Evolutionary conservation across 495 filamentous ascomycete species (phyloP).

Genomic region (Penicillium tannophilum): DNA sequence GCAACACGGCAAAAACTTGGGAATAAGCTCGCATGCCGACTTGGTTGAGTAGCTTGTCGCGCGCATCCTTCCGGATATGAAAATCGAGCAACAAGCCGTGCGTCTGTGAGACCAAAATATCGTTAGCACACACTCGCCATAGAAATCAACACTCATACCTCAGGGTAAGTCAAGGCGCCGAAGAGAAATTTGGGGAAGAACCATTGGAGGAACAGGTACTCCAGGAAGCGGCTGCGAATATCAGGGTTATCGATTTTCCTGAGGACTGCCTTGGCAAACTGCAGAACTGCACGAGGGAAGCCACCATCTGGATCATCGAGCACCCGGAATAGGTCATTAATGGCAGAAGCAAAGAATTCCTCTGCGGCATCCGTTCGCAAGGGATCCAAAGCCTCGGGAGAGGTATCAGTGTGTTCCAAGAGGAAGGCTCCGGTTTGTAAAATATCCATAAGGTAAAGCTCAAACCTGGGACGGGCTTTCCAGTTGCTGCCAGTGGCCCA

Average conservation of each 20-base stretch:
- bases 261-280: constrained; percentile 80
- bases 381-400: constrained; percentile 60
- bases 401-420: constrained; percentile 72
- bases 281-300: constrained; percentile 80
- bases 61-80: constrained; percentile 85
- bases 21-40: constrained; percentile 77
- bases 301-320: constrained; percentile 76
- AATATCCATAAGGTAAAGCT: constrained; percentile 90
- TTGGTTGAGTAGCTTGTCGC: constrained; percentile 84
- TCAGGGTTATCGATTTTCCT: constrained; percentile 71
- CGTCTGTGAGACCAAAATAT: constrained; percentile 46
- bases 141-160: constrained; percentile 54
- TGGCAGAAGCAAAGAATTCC: constrained; percentile 84
- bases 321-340: constrained; percentile 81
- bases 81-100: constrained; percentile 88
- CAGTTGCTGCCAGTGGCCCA: constrained; percentile 87
- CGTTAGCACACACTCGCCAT: constrained; percentile 12
- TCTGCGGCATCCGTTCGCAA: constrained; percentile 77
- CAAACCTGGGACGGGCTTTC: constrained; percentile 84
- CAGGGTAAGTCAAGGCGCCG: constrained; percentile 84
- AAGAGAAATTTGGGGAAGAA: constrained; percentile 86
- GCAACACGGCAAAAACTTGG: constrained; percentile 58
- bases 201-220: constrained; percentile 86
- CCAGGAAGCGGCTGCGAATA: constrained; percentile 67
- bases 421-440: constrained; percentile 91